Evolutionary conservation across 73 alveolate genomes (phyloP).

Genomic region (Paramecium tetraurelia): DNA sequence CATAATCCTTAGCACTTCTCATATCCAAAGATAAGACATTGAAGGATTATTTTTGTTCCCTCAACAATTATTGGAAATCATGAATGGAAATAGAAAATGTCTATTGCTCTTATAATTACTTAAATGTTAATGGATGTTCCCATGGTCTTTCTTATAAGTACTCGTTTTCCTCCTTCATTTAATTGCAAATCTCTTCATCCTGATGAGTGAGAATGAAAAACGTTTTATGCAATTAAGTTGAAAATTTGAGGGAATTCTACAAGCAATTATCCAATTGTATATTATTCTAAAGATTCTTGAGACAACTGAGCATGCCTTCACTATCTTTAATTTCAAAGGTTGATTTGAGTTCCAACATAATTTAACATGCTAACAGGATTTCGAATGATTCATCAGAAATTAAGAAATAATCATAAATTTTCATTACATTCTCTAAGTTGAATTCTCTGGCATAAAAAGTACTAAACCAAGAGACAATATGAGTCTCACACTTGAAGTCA

Average conservation of each 20-base stretch:
- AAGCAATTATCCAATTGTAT: background rate
- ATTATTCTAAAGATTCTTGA: background rate
- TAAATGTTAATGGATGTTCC: slow-evolving; percentile 20
- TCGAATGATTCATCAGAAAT: slow-evolving; percentile 1
- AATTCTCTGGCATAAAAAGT: slow-evolving; percentile 15
- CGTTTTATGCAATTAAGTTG: background rate
- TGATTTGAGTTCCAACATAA: slow-evolving; percentile 3
- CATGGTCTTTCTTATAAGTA: slow-evolving; percentile 46
- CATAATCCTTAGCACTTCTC: background rate
- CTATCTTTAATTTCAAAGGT: slow-evolving; percentile 42
- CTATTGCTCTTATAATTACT: background rate
- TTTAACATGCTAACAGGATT: background rate
- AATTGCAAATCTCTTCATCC: background rate
- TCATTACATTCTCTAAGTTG: background rate
- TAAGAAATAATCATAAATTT: slow-evolving; percentile 8
- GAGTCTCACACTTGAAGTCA: slow-evolving; percentile 1
- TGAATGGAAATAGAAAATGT: background rate
- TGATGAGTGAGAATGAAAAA: background rate
- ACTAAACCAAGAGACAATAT: slow-evolving; percentile 14
- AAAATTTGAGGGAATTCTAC: background rate
- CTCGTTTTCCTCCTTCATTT: slow-evolving; percentile 19
- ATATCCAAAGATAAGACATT: background rate
- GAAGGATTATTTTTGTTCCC: background rate
- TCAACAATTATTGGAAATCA: background rate
- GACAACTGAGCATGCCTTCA: slow-evolving; percentile 17